Evolutionary conservation across 352 stramenopile genomes (phyloP).

Genomic region (Globisporangium solare): DNA sequence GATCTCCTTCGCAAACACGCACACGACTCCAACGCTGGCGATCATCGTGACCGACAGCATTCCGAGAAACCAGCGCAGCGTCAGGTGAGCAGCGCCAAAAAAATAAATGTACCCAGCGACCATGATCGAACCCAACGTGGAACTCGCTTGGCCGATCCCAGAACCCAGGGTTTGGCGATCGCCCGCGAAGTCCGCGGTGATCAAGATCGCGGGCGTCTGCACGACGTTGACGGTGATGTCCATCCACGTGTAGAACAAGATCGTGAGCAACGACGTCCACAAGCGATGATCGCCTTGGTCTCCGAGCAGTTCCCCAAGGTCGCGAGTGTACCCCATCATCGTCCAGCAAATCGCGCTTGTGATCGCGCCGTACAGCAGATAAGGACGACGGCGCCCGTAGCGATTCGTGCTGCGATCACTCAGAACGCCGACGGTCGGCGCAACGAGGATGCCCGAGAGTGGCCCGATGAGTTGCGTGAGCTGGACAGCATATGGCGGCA

Average conservation of each 20-base stretch:
- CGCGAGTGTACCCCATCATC: conserved; percentile 61
- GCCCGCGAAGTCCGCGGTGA: conserved; percentile 74
- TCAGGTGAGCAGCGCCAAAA: conserved; percentile 63
- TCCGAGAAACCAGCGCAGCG: conserved; percentile 57
- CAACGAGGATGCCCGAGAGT: conserved; percentile 63
- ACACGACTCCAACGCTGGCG: conserved; percentile 44
- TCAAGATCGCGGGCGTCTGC: conserved; percentile 60
- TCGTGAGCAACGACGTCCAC: conserved; percentile 54
- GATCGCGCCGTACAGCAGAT: conserved; percentile 54
- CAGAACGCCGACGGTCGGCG: conserved; percentile 59
- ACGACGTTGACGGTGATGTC: conserved; percentile 79
- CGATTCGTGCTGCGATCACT: conserved; percentile 47
- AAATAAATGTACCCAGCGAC: conserved; percentile 70
- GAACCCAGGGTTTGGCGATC: conserved; percentile 61
- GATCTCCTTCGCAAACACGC: conserved; percentile 49
- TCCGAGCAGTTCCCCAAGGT: conserved; percentile 59
- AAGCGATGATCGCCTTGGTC: conserved; percentile 35
- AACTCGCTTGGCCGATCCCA: conserved; percentile 58
- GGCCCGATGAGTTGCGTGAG: conserved; percentile 70
- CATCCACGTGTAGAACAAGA: conserved; percentile 83
- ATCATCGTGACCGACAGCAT: conserved; percentile 73
- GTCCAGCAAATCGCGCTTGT: conserved; percentile 63
- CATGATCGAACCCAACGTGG: conserved; percentile 54
- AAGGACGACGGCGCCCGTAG: conserved; percentile 64
- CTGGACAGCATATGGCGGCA: conserved; percentile 63